phyloP scores from a whole-genome alignment of 225 moss, liverwort and hornwort species.

The Neckera pumila region DNA sequence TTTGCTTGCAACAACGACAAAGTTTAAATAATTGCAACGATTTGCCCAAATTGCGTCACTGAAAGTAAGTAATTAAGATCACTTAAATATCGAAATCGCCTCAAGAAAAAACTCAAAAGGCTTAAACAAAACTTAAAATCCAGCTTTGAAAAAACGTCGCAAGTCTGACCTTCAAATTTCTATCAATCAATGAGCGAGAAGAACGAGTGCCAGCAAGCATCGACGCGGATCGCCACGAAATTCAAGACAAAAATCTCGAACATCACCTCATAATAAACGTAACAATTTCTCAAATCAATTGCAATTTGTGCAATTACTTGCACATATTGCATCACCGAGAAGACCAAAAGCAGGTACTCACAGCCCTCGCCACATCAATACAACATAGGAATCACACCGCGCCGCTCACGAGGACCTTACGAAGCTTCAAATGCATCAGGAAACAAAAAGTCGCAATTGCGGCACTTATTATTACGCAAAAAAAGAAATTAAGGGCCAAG shows the following conservation, averaged over 20 bases:
- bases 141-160: neutral
- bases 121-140: neutral
- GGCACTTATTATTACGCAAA: neutral
- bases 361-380: neutral
- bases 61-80: neutral
- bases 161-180: neutral
- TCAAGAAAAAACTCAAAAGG: neutral
- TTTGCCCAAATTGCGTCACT: neutral
- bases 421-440: neutral
- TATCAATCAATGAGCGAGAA: neutral
- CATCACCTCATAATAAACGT: neutral
- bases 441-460: neutral
- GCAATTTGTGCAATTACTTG: neutral
- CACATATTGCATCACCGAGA: neutral
- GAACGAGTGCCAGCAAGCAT: neutral
- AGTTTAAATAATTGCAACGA: neutral
- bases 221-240: neutral
- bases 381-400: neutral
- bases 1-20: neutral
- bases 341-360: too few relatives aligned
- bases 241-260: neutral
- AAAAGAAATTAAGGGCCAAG: neutral
- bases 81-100: neutral
- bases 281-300: neutral
- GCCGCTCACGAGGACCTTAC: neutral